phyloP scores from a whole-genome alignment of 2,329 filamentous ascomycete species.

The Fusarium brevicatenulatum region DNA sequence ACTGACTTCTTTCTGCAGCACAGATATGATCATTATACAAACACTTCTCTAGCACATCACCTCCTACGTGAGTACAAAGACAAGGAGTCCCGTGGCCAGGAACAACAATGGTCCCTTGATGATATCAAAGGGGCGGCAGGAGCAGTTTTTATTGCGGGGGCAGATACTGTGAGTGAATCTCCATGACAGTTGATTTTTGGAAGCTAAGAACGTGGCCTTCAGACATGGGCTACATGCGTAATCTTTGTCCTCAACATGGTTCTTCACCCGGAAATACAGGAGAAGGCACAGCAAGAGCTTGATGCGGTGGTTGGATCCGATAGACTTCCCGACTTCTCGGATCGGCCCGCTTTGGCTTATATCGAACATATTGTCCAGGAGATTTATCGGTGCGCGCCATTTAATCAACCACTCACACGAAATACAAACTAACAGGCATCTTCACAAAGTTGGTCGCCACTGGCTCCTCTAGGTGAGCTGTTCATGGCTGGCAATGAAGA shows the following conservation, averaged over 20 bases:
- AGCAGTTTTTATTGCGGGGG: constrained; percentile 61
- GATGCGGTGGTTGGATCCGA: constrained; percentile 55
- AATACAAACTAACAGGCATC: not conserved
- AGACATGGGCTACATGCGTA: constrained; percentile 48
- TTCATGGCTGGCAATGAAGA: not conserved
- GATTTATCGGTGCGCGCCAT: constrained; percentile 48
- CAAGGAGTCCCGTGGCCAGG: constrained; percentile 18
- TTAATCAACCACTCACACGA: not conserved
- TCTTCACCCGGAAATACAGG: constrained; percentile 55
- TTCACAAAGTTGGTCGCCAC: constrained; percentile 50
- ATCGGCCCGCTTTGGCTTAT: constrained; percentile 55
- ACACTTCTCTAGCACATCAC: constrained; percentile 42
- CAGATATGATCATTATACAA: constrained; percentile 23
- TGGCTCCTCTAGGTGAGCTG: constrained; percentile 56
- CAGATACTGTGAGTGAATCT: constrained; percentile 51
- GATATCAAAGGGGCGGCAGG: constrained; percentile 63
- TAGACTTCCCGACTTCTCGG: constrained; percentile 58
- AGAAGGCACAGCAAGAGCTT: constrained; percentile 57
- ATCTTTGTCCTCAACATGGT: constrained; percentile 56
- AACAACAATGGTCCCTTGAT: constrained; percentile 47
- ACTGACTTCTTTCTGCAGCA: constrained; percentile 23
- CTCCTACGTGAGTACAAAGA: constrained; percentile 34
- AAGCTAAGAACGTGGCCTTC: constrained; percentile 15
- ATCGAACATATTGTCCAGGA: constrained; percentile 59
- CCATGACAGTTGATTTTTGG: constrained; percentile 34